Conservation (phyloP, 495 filamentous ascomycete species). For the Amorphotheca resinae region DNA sequence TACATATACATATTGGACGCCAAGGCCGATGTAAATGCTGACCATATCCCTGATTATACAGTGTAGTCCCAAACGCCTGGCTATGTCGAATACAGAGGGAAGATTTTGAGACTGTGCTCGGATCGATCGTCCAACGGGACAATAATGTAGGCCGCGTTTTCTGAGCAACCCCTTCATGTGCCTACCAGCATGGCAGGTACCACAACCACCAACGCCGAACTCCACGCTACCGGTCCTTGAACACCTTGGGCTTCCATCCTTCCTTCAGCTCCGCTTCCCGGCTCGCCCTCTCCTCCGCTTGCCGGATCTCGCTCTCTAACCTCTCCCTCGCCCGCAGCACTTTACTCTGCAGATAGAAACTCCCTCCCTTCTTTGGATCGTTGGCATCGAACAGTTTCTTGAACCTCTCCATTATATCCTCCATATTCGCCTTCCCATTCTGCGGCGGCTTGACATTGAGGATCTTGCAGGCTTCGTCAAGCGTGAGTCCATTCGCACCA, state of each 20-base stretch:
- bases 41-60: conserved; percentile 13
- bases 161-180: conserved; percentile 7
- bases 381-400: conserved; percentile 91
- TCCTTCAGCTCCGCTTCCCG: conserved; percentile 58
- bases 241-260: conserved; percentile 90
- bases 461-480: conserved; percentile 96
- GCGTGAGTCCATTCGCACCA: conserved; percentile 59
- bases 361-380: conserved; percentile 88
- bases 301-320: conserved; percentile 68
- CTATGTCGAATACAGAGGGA: conserved; percentile 25
- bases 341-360: conserved; percentile 97
- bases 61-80: conserved; percentile 20
- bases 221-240: conserved; percentile 59
- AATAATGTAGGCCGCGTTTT: conserved; percentile 1
- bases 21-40: conserved; percentile 16
- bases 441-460: conserved; percentile 87
- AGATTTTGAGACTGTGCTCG: conserved; percentile 19
- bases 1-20: conserved; percentile 10
- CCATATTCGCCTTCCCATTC: conserved; percentile 60
- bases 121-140: conserved; percentile 5
- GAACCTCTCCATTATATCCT: conserved; percentile 71
- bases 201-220: conserved; percentile 2
- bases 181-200: conserved; percentile 5
- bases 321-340: conserved; percentile 80
- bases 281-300: conserved; percentile 36